These are phyloP conservation scores for Clausena lansium DNA, from an alignment of 345 rosid species.

Conservation along the genomic window DNA sequence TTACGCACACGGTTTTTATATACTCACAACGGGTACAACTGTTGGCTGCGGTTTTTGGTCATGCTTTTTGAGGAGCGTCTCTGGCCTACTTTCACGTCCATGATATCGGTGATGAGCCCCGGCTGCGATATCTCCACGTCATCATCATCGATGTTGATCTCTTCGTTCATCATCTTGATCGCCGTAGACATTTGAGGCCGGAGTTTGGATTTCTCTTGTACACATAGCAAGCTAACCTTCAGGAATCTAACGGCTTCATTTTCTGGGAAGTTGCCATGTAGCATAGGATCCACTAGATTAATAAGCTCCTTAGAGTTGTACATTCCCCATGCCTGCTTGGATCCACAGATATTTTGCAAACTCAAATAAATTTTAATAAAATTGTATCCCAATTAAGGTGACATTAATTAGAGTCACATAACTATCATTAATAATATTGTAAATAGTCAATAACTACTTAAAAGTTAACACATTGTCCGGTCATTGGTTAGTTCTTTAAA, in stretches of 20 bases:
- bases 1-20: background rate
- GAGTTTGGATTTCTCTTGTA: slow-evolving; percentile 28
- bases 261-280: slow-evolving; percentile 22
- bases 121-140: slow-evolving; percentile 15
- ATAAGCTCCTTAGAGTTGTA: slow-evolving; percentile 21
- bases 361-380: too few species aligned
- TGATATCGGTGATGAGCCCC: slow-evolving; percentile 21
- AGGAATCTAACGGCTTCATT: slow-evolving; percentile 28
- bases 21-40: background rate
- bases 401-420: too few species aligned
- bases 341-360: too few species aligned
- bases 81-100: slow-evolving; percentile 22
- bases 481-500: too few species aligned
- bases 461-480: too few species aligned
- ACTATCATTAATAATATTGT: too few species aligned
- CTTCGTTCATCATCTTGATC: slow-evolving; percentile 31
- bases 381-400: too few species aligned
- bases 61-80: background rate
- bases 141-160: slow-evolving; percentile 5
- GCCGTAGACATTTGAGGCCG: slow-evolving; percentile 31
- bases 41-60: background rate
- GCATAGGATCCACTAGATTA: slow-evolving; percentile 28
- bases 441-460: too few species aligned
- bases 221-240: slow-evolving; percentile 34
- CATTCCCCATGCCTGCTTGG: slow-evolving; percentile 40